phyloP scores from a whole-genome alignment of 169 alveolate genomes.

The Toxoplasma gondii region DNA sequence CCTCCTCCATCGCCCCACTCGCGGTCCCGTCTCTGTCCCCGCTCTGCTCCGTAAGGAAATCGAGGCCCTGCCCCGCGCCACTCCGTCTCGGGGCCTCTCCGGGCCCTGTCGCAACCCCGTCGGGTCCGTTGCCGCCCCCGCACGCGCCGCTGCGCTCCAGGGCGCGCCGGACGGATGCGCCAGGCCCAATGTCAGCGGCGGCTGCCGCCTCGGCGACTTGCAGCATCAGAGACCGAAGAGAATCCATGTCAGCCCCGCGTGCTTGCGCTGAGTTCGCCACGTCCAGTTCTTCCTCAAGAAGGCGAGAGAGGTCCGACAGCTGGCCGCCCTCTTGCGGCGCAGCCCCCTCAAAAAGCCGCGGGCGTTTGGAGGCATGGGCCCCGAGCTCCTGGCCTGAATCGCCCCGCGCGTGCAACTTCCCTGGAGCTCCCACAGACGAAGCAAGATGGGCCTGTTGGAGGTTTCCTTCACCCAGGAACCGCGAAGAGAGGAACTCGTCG shows the following conservation, averaged over 20 bases:
- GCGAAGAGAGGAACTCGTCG: neutral
- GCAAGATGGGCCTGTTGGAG: neutral
- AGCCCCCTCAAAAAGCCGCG: neutral
- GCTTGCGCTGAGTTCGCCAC: neutral
- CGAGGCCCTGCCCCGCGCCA: too few relatives aligned
- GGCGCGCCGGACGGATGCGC: neutral
- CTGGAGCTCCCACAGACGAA: neutral
- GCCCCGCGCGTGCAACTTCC: neutral
- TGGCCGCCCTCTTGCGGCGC: neutral
- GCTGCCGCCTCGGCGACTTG: neutral
- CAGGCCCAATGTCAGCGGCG: neutral
- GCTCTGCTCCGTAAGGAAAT: neutral
- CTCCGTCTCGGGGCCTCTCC: neutral
- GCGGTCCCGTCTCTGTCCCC: neutral
- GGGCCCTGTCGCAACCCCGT: neutral
- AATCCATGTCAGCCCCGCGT: neutral
- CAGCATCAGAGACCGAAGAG: neutral
- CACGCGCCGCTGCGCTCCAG: neutral
- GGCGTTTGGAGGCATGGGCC: neutral
- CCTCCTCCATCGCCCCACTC: constrained; percentile 30
- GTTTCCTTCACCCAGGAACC: neutral
- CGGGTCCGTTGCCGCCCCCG: neutral
- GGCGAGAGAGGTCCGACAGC: neutral
- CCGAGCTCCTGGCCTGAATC: neutral
- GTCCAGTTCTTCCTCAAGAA: neutral